Evolutionary conservation across 768 basidiomycete species (phyloP).

Genomic region (Hebeloma cylindrosporum): DNA sequence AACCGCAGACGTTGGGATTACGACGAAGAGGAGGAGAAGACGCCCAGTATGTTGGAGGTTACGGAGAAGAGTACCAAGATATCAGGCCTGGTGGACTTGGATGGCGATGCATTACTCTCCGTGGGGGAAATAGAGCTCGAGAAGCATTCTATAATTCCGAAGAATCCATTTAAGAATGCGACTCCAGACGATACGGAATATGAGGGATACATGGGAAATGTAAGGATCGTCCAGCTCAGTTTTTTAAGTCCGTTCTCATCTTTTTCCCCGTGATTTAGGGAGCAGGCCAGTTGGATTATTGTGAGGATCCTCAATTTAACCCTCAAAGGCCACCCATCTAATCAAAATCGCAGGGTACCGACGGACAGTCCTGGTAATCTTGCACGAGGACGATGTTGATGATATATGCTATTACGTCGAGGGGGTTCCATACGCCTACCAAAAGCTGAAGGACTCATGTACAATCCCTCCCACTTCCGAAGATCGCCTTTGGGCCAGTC

Average conservation of each 20-base stretch:
- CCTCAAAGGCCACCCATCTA: background rate
- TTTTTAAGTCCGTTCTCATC: background rate
- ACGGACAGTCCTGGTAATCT: slow-evolving; percentile 33
- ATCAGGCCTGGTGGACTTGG: slow-evolving; percentile 31
- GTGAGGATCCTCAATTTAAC: slow-evolving; percentile 16
- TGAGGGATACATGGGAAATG: slow-evolving; percentile 44
- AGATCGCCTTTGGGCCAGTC: slow-evolving; percentile 11
- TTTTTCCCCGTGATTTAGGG: slow-evolving; percentile 13
- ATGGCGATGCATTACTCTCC: slow-evolving; percentile 23
- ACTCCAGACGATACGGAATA: slow-evolving; percentile 37
- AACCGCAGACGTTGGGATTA: slow-evolving; percentile 13
- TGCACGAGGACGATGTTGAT: slow-evolving; percentile 22
- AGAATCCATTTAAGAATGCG: slow-evolving; percentile 32
- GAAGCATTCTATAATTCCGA: slow-evolving; percentile 31
- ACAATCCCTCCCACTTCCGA: slow-evolving; percentile 16
- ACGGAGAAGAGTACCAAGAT: slow-evolving; percentile 19
- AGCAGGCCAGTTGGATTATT: slow-evolving; percentile 31
- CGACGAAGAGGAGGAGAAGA: slow-evolving; percentile 19
- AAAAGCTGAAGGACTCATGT: slow-evolving; percentile 17
- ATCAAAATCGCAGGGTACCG: slow-evolving; percentile 14
- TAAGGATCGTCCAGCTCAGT: slow-evolving; percentile 13
- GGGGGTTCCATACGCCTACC: slow-evolving; percentile 22
- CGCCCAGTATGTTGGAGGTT: slow-evolving; percentile 27
- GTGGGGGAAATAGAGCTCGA: slow-evolving; percentile 19
- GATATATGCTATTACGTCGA: slow-evolving; percentile 17